Percentiles rank a stretch among this genome's conserved stretches.
Evolutionary conservation across 2,329 filamentous ascomycete species (phyloP).

Genomic region (Xylariaceae sp.): DNA sequence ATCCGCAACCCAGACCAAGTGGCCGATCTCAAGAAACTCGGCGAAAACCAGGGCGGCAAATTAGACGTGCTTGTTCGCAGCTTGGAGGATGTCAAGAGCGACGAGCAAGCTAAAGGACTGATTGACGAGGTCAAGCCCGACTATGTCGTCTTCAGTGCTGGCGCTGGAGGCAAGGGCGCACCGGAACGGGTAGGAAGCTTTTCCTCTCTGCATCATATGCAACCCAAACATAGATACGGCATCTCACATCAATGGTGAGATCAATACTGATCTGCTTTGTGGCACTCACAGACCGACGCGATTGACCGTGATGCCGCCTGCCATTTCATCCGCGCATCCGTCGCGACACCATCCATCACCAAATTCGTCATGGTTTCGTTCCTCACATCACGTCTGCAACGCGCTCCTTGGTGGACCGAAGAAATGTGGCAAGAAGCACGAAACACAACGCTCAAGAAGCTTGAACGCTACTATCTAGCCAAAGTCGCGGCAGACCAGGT

Average conservation of each 20-base stretch:
- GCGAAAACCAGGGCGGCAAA: slow-evolving; percentile 55
- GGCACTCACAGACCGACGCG: slow-evolving; percentile 21
- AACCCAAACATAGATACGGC: not conserved
- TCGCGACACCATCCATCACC: slow-evolving; percentile 48
- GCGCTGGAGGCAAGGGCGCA: slow-evolving; percentile 58
- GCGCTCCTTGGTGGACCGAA: slow-evolving; percentile 52
- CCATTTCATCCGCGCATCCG: slow-evolving; percentile 58
- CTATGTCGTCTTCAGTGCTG: slow-evolving; percentile 66
- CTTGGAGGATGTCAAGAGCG: slow-evolving; percentile 65
- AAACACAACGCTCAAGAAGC: slow-evolving; percentile 37
- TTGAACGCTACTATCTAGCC: slow-evolving; percentile 56
- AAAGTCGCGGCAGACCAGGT: slow-evolving; percentile 58
- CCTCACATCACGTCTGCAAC: slow-evolving; percentile 47
- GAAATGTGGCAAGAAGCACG: slow-evolving; percentile 41
- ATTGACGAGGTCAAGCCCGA: slow-evolving; percentile 59
- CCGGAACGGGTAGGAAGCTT: slow-evolving; percentile 39
- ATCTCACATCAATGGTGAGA: too few relatives aligned
- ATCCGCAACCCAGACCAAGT: slow-evolving; percentile 71
- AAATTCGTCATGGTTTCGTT: slow-evolving; percentile 66
- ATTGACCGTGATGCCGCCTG: slow-evolving; percentile 55
- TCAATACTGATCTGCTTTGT: not conserved
- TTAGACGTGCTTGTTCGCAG: slow-evolving; percentile 67
- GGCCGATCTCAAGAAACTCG: slow-evolving; percentile 58
- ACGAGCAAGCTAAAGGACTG: slow-evolving; percentile 58
- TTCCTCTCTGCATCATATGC: not conserved